phyloP scores from a whole-genome alignment of 805 yeast genomes.

The Wickerhamomyces sydowiorum region DNA sequence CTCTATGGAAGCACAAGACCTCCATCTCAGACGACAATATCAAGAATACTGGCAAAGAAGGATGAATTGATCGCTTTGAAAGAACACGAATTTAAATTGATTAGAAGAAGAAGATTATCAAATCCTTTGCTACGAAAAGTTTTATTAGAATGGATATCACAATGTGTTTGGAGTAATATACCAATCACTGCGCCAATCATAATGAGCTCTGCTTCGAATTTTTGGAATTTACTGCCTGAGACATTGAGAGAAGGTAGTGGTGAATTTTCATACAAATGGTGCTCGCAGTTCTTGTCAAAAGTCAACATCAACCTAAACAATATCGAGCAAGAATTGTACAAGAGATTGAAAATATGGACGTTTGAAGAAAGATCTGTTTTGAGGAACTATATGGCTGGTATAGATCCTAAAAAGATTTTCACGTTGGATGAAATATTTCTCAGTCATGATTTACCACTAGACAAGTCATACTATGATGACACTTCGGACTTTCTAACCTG shows the following conservation, averaged over 20 bases:
- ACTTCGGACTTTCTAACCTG: slow-evolving; percentile 41
- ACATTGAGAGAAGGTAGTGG: slow-evolving; percentile 57
- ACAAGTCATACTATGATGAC: slow-evolving; percentile 43
- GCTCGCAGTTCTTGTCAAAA: slow-evolving; percentile 35
- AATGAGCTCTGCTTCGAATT: slow-evolving; percentile 55
- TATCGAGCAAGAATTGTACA: slow-evolving; percentile 36
- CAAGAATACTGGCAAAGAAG: slow-evolving; percentile 52
- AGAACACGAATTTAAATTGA: slow-evolving; percentile 44
- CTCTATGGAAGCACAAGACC: slow-evolving; percentile 45
- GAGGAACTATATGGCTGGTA: slow-evolving; percentile 38
- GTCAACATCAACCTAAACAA: slow-evolving; percentile 48
- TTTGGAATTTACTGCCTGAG: slow-evolving; percentile 56
- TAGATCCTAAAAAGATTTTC: slow-evolving; percentile 47
- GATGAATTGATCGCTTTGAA: slow-evolving; percentile 45
- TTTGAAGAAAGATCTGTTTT: slow-evolving; percentile 50
- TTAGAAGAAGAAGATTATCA: slow-evolving; percentile 40
- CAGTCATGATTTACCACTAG: slow-evolving; percentile 55
- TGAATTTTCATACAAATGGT: slow-evolving; percentile 61
- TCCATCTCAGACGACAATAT: slow-evolving; percentile 65
- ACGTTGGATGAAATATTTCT: slow-evolving; percentile 57
- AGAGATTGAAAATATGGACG: slow-evolving; percentile 52
- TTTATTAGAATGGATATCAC: slow-evolving; percentile 66
- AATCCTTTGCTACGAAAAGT: slow-evolving; percentile 53
- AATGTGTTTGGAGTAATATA: slow-evolving; percentile 59
- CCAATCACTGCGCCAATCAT: slow-evolving; percentile 61